These are phyloP conservation scores for Linum usitatissimum DNA, from an alignment of 345 rosid genomes.

Conservation along the genomic window DNA sequence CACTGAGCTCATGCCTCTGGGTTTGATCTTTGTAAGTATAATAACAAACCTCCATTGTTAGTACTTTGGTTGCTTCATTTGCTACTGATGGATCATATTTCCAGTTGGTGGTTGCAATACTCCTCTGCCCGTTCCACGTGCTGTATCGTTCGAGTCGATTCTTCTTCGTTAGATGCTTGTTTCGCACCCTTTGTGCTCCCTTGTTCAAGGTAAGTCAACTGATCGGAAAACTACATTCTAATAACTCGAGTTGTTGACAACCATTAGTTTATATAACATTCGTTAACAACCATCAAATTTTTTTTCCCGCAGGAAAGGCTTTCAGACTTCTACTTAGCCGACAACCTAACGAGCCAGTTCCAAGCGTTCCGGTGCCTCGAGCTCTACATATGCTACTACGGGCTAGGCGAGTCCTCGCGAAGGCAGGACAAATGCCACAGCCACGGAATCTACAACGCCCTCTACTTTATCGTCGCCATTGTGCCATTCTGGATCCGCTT, in stretches of 20 bases:
- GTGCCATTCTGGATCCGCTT: constrained; percentile 63
- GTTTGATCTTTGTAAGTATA: constrained; percentile 36
- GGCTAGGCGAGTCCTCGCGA: constrained; percentile 42
- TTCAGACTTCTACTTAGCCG: constrained; percentile 58
- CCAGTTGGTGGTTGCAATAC: constrained; percentile 36
- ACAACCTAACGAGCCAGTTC: constrained; percentile 60
- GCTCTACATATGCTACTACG: constrained; percentile 64
- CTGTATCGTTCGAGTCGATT: constrained; percentile 36
- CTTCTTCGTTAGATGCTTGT: constrained; percentile 27
- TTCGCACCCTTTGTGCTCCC: constrained; percentile 33
- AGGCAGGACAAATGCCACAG: constrained; percentile 54
- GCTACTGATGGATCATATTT: neutral
- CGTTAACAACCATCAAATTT: neutral
- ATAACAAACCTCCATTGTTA: neutral
- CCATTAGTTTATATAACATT: neutral
- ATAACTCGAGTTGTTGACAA: neutral
- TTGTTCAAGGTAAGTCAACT: constrained; percentile 28
- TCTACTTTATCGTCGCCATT: constrained; percentile 49
- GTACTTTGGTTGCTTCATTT: neutral
- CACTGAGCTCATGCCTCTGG: constrained; percentile 49
- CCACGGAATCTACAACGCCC: constrained; percentile 44
- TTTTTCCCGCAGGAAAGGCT: constrained; percentile 39
- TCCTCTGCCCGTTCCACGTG: constrained; percentile 45
- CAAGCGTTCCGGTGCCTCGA: constrained; percentile 58
- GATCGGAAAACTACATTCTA: neutral